Percentiles rank a stretch among this genome's conserved stretches.
Evolutionary conservation across 2,329 filamentous ascomycete species (phyloP).

Genomic region (Monilinia aucupariae): DNA sequence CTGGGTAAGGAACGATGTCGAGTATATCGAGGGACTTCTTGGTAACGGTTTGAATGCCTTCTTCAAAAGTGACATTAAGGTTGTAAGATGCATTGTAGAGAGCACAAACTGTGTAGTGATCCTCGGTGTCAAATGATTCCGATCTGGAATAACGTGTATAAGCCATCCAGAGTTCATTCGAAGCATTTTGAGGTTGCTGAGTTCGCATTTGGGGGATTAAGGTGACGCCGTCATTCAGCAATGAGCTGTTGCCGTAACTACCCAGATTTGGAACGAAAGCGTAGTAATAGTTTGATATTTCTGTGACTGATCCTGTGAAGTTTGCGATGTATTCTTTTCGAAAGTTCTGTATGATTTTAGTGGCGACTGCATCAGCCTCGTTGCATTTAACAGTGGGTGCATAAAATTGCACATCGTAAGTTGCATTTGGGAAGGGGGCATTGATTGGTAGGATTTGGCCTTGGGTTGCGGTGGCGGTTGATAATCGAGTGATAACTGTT

Average conservation of each 20-base stretch:
- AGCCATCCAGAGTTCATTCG: conserved; percentile 22
- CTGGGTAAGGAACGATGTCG: conserved; percentile 17
- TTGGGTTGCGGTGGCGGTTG: conserved; percentile 19
- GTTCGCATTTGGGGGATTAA: conserved; percentile 7
- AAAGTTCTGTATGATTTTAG: conserved; percentile 16
- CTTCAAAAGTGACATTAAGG: conserved; percentile 18
- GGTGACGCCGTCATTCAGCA: not conserved
- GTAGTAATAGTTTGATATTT: conserved; percentile 20
- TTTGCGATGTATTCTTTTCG: not conserved
- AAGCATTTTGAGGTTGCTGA: conserved; percentile 19
- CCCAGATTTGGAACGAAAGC: conserved; percentile 21
- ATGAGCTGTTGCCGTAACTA: conserved; percentile 1
- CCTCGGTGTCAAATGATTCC: not conserved
- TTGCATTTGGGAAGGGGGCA: conserved; percentile 19
- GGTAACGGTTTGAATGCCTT: conserved; percentile 18
- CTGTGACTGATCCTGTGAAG: conserved; percentile 1
- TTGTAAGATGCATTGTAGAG: conserved; percentile 22
- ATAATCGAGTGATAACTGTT: conserved; percentile 21
- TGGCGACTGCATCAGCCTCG: conserved; percentile 15
- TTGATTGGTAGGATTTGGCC: conserved; percentile 20
- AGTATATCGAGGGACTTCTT: not conserved
- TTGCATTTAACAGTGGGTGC: conserved; percentile 22
- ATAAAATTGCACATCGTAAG: conserved; percentile 22
- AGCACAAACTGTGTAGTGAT: conserved; percentile 18
- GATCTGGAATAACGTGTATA: conserved; percentile 14